These are phyloP conservation scores for Entomortierella beljakovae DNA, from an alignment of 192 early-diverging fungal species.

Conservation along the genomic window DNA sequence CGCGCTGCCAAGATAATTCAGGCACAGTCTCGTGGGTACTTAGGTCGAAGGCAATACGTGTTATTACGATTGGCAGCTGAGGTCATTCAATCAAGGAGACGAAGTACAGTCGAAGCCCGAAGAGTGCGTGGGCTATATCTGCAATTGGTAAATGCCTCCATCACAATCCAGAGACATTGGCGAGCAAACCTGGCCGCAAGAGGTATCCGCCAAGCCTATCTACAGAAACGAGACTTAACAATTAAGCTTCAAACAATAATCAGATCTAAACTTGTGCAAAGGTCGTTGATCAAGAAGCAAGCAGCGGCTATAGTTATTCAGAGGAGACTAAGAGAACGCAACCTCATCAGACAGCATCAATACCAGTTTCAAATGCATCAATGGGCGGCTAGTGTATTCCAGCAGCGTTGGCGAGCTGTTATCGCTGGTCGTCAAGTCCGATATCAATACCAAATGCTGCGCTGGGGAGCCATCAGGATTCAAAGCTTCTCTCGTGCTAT, in stretches of 20 bases:
- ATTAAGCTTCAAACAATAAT: conserved; percentile 21
- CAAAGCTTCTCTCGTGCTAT: conserved; percentile 20
- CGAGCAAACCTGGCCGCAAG: conserved; percentile 15
- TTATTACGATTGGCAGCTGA: conserved; percentile 31
- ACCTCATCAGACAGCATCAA: background rate
- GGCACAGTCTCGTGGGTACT: conserved; percentile 28
- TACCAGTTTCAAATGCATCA: conserved; percentile 2
- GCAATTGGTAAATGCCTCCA: conserved; percentile 11
- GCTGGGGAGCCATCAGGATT: conserved; percentile 14
- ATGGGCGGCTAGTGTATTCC: conserved; percentile 46
- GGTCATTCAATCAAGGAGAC: conserved; percentile 33
- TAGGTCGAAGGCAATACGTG: conserved; percentile 26
- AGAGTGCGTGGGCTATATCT: conserved; percentile 18
- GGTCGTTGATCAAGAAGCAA: conserved; percentile 7
- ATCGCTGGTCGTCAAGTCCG: conserved; percentile 18
- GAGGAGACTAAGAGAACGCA: conserved; percentile 5
- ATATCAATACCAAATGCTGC: conserved; percentile 30
- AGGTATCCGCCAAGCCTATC: conserved; percentile 18
- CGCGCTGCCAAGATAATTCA: conserved; percentile 26
- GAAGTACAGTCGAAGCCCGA: conserved; percentile 18
- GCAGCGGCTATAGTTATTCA: conserved; percentile 41
- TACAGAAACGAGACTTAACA: conserved; percentile 14
- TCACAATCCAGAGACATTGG: conserved; percentile 44
- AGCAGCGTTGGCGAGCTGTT: conserved; percentile 27
- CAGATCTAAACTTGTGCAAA: conserved; percentile 15